Percentiles rank a stretch among this genome's conserved stretches.
These are phyloP conservation scores for Brettanomyces nanus DNA, from an alignment of 805 yeast genomes.

Conservation along the genomic window DNA sequence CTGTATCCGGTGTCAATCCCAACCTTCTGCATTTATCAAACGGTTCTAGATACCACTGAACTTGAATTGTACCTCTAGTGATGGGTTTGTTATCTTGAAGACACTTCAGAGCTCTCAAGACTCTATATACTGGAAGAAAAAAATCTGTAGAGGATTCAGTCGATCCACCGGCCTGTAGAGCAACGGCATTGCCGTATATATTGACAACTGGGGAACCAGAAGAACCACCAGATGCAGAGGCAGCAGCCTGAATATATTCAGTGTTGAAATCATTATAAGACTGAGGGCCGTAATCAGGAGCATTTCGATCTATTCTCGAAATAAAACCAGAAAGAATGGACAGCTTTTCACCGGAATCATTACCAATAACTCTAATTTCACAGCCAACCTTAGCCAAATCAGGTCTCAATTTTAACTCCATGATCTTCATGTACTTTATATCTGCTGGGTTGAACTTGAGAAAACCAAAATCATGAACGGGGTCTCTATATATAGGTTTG, in stretches of 20 bases:
- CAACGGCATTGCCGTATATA: slow-evolving; percentile 79
- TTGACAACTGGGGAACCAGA: slow-evolving; percentile 96
- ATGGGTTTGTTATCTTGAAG: slow-evolving; percentile 51
- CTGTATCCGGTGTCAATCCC: slow-evolving; percentile 72
- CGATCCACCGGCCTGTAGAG: slow-evolving; percentile 91
- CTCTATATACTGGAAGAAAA: slow-evolving; percentile 80
- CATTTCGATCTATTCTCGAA: slow-evolving; percentile 80
- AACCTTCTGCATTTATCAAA: slow-evolving; percentile 85
- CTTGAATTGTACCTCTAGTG: slow-evolving; percentile 88
- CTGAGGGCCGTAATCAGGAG: slow-evolving; percentile 85
- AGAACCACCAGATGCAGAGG: slow-evolving; percentile 92
- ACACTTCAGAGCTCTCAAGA: slow-evolving; percentile 71
- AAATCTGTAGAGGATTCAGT: slow-evolving; percentile 90
- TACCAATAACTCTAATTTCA: slow-evolving; percentile 91
- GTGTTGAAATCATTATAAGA: slow-evolving; percentile 91
- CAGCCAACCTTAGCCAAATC: slow-evolving; percentile 85
- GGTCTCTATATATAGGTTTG: slow-evolving; percentile 81
- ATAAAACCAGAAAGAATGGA: slow-evolving; percentile 85
- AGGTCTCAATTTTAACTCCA: slow-evolving; percentile 62
- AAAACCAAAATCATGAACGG: slow-evolving; percentile 93
- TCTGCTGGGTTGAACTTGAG: slow-evolving; percentile 64
- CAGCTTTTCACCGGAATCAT: slow-evolving; percentile 92
- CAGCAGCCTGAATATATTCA: slow-evolving; percentile 93
- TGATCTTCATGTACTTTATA: slow-evolving; percentile 67
- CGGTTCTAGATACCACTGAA: slow-evolving; percentile 80